A percentile compares a stretch with the other conserved stretches of the same genome.
These are phyloP conservation scores for Spathaspora hagerdaliae DNA, from an alignment of 805 yeast species.

Conservation along the genomic window DNA sequence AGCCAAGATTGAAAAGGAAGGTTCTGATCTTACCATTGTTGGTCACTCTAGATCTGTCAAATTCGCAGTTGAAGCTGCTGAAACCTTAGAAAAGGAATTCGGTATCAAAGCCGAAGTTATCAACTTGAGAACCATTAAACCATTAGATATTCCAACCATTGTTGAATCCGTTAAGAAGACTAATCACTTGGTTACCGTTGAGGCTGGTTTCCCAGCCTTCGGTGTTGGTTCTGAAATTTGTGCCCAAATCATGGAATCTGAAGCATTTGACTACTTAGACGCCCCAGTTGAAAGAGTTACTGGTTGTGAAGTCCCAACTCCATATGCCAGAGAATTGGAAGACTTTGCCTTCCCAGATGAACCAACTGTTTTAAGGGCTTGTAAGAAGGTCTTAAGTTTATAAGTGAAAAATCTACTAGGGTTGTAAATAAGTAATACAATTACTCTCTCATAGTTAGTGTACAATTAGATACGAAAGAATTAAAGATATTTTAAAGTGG, in stretches of 20 bases:
- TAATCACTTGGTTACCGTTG: constrained; percentile 92
- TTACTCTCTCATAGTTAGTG: too few species aligned
- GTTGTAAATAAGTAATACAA: too few species aligned
- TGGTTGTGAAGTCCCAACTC: constrained; percentile 99
- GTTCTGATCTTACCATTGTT: constrained; percentile 84
- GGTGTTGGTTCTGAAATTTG: constrained; percentile 98
- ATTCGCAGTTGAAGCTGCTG: constrained; percentile 87
- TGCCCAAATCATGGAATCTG: constrained; percentile 97
- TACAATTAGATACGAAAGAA: too few species aligned
- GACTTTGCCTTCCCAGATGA: constrained; percentile 98
- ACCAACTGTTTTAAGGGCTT: constrained; percentile 83
- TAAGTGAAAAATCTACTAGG: constrained; percentile 18
- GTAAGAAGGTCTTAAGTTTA: constrained; percentile 72
- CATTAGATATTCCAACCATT: constrained; percentile 85
- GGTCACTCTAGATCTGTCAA: constrained; percentile 90
- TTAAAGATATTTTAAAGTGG: too few species aligned
- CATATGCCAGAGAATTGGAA: constrained; percentile 94
- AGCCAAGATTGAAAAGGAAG: constrained; percentile 93
- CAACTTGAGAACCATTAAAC: constrained; percentile 95
- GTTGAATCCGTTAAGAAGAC: constrained; percentile 91
- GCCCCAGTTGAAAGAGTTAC: constrained; percentile 98
- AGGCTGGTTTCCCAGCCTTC: constrained; percentile 96
- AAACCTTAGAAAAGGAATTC: constrained; percentile 73
- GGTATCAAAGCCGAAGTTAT: constrained; percentile 90
- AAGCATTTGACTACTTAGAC: constrained; percentile 96